These are phyloP conservation scores for Balamuthia mandrillaris DNA, from an alignment of 208 protist species.

Conservation along the genomic window DNA sequence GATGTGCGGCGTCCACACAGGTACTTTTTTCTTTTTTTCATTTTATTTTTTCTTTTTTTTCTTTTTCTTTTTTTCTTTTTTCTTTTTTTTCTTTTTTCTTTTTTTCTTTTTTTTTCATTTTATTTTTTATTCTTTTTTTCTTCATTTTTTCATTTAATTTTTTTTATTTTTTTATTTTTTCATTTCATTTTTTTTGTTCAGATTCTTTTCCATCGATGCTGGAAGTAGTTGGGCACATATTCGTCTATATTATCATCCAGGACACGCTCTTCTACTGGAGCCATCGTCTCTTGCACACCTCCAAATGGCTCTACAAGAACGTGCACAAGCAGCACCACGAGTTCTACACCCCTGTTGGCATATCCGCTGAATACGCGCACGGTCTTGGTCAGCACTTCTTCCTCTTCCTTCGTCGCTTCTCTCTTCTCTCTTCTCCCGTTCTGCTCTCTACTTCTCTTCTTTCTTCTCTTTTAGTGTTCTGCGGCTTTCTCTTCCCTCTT, in stretches of 20 bases:
- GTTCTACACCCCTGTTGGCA: not conserved
- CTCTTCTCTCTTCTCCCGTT: not conserved
- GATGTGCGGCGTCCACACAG: not conserved
- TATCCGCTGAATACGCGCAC: not conserved
- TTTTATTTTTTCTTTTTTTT: too few relatives aligned
- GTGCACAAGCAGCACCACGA: constrained; percentile 7
- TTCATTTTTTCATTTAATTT: too few relatives aligned
- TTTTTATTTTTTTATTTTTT: too few relatives aligned
- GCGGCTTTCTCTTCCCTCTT: not conserved
- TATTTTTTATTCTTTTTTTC: too few relatives aligned
- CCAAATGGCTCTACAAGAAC: not conserved
- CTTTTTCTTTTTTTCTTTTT: too few relatives aligned
- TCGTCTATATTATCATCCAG: not conserved
- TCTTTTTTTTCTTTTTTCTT: too few relatives aligned
- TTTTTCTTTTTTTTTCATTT: too few relatives aligned
- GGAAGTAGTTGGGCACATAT: not conserved
- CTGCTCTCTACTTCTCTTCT: not conserved
- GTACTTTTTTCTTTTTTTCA: too few relatives aligned
- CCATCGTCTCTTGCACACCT: not conserved
- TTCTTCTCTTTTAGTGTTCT: not conserved
- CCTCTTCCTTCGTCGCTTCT: not conserved
- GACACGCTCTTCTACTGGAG: constrained; percentile 3
- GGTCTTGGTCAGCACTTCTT: not conserved
- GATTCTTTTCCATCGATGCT: not conserved
- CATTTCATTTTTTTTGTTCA: too few relatives aligned